These are phyloP conservation scores for Colletotrichum sp. DNA, from an alignment of 2,329 filamentous ascomycete genomes.

Conservation along the genomic window DNA sequence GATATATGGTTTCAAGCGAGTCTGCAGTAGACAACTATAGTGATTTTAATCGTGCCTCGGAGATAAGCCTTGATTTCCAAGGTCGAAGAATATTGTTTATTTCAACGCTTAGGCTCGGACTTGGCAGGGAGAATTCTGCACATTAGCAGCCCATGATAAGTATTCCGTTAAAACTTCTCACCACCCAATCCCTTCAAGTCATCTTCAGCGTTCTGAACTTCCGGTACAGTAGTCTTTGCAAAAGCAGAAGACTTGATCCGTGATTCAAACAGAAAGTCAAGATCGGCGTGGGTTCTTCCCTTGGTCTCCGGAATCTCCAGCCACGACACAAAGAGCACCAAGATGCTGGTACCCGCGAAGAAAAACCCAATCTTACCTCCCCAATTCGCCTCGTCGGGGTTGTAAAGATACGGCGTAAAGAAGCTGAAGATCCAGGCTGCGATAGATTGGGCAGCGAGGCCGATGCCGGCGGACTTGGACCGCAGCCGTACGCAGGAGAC, in stretches of 20 bases:
- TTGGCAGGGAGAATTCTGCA: neutral
- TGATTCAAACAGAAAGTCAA: neutral
- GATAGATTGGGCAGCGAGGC: neutral
- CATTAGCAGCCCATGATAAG: neutral
- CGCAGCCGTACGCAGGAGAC: neutral
- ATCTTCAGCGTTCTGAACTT: neutral
- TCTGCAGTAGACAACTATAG: neutral
- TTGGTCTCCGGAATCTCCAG: neutral
- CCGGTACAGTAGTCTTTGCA: neutral
- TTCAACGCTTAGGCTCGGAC: neutral
- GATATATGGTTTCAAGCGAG: neutral
- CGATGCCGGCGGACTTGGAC: neutral
- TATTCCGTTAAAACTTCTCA: neutral
- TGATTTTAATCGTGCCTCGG: neutral
- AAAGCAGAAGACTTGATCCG: neutral
- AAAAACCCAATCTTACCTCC: conserved; percentile 23
- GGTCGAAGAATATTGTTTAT: neutral
- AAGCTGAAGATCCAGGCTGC: neutral
- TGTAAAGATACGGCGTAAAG: conserved; percentile 7
- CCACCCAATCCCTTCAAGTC: neutral
- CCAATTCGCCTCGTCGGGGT: conserved; percentile 23
- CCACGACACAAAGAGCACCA: neutral
- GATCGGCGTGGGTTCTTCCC: neutral
- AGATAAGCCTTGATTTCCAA: neutral
- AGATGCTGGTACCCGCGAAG: neutral